These are phyloP conservation scores for Shiraia bambusicola DNA, from an alignment of 2,329 filamentous ascomycete species.

Conservation along the genomic window DNA sequence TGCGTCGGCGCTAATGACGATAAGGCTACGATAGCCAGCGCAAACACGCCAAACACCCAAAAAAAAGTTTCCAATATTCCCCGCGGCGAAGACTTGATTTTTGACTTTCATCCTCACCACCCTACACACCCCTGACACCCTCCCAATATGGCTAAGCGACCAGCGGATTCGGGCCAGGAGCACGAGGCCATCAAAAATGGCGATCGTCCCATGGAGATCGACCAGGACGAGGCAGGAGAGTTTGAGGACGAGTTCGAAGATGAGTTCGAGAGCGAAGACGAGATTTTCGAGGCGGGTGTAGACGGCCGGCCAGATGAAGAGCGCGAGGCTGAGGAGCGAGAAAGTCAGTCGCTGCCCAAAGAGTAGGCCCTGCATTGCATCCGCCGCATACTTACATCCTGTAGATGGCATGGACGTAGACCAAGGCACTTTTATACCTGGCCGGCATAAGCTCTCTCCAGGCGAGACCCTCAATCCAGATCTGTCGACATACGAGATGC, in stretches of 20 bases:
- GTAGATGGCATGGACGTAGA: constrained; percentile 86
- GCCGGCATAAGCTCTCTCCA: constrained; percentile 84
- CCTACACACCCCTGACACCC: background rate
- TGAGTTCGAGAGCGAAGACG: constrained; percentile 87
- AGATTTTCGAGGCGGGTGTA: constrained; percentile 91
- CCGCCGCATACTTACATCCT: constrained; percentile 2
- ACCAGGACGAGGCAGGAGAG: constrained; percentile 58
- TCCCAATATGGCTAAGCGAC: constrained; percentile 60
- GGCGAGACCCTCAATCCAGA: constrained; percentile 91
- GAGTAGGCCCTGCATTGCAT: constrained; percentile 14
- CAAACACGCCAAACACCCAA: background rate
- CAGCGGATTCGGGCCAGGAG: constrained; percentile 55
- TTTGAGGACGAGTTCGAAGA: constrained; percentile 97
- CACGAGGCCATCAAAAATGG: constrained; percentile 61
- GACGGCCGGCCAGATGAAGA: constrained; percentile 91
- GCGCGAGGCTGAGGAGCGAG: constrained; percentile 83
- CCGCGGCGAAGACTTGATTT: constrained; percentile 2
- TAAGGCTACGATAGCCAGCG: background rate
- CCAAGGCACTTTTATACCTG: constrained; percentile 92
- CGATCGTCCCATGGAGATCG: constrained; percentile 57
- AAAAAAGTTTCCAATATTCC: constrained; percentile 5
- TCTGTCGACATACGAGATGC: constrained; percentile 94
- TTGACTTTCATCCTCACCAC: constrained; percentile 4
- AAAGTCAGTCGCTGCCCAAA: constrained; percentile 49
- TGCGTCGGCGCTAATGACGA: constrained; percentile 1